Conservation (phyloP, 1,284 basidiomycete species). For the Tilletia caries region DNA sequence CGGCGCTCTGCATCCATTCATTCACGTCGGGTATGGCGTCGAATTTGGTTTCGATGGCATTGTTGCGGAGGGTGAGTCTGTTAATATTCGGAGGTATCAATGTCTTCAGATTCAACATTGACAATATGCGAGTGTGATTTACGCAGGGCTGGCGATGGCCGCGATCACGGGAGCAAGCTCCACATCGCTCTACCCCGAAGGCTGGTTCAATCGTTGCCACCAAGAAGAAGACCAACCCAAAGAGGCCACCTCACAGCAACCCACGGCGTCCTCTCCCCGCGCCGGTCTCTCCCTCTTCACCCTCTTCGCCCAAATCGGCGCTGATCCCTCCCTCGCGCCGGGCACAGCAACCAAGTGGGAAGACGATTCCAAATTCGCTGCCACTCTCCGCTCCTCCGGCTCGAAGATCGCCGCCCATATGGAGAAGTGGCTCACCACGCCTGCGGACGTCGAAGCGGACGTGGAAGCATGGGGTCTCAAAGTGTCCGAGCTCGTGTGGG, state of each 20-base stretch:
- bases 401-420: background rate
- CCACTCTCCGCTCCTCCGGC: background rate
- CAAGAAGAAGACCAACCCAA: background rate
- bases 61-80: slow-evolving; percentile 42
- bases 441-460: background rate
- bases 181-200: slow-evolving; percentile 20
- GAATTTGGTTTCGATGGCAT: slow-evolving; percentile 41
- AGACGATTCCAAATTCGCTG: background rate
- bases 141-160: slow-evolving; percentile 31
- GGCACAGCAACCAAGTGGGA: slow-evolving; percentile 11
- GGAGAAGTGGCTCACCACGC: background rate
- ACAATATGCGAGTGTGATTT: slow-evolving; percentile 15
- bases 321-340: slow-evolving; percentile 8
- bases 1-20: slow-evolving; percentile 51
- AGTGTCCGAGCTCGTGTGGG: slow-evolving; percentile 21
- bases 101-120: no score
- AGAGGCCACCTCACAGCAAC: background rate
- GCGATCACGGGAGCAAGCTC: slow-evolving; percentile 15
- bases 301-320: background rate
- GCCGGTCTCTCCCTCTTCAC: slow-evolving; percentile 15
- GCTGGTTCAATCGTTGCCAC: slow-evolving; percentile 15
- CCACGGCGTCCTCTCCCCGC: slow-evolving; percentile 8
- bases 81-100: no score
- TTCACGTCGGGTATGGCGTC: slow-evolving; percentile 51
- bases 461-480: background rate